Conservation (phyloP, 2,329 filamentous ascomycete species). For the Esteya vermicola region DNA sequence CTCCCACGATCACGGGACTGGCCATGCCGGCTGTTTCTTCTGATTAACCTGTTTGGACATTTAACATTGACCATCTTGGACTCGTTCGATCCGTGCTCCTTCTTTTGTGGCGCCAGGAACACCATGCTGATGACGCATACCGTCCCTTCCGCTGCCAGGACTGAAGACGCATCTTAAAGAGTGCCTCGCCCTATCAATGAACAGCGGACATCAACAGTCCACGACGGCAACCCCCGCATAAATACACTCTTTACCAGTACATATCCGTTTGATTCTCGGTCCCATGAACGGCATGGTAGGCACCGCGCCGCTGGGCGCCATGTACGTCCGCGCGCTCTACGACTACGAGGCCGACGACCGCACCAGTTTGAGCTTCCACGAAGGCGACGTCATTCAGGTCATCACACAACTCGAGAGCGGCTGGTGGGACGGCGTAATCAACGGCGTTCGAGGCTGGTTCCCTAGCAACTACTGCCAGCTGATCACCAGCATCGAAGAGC, state of each 20-base stretch:
- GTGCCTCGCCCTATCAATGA: conserved; percentile 1
- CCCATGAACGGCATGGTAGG: conserved; percentile 48
- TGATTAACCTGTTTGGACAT: no score
- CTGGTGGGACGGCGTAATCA: conserved; percentile 99
- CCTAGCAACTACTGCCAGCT: conserved; percentile 97
- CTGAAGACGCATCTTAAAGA: conserved; percentile 15
- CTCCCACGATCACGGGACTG: no score
- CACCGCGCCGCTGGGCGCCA: conserved; percentile 47
- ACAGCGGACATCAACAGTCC: conserved; percentile 11
- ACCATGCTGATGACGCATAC: conserved; percentile 42
- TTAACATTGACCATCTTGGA: no score
- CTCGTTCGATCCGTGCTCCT: no score
- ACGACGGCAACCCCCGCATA: background rate
- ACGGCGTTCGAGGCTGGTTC: conserved; percentile 94
- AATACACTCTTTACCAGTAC: no score
- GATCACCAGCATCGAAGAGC: conserved; percentile 62
- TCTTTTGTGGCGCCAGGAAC: conserved; percentile 14
- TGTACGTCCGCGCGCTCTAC: conserved; percentile 93
- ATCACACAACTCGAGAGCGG: conserved; percentile 96
- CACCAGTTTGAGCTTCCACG: conserved; percentile 90
- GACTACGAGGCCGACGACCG: conserved; percentile 97
- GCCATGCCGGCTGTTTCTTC: no score
- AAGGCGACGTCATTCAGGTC: conserved; percentile 95
- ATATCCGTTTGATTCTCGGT: no score
- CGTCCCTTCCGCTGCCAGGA: conserved; percentile 29